Evolutionary conservation across 2,329 filamentous ascomycete genomes (phyloP), one percentile per base, ranked within the genome.

Genomic region (Epichloe aotearoae): DNA sequence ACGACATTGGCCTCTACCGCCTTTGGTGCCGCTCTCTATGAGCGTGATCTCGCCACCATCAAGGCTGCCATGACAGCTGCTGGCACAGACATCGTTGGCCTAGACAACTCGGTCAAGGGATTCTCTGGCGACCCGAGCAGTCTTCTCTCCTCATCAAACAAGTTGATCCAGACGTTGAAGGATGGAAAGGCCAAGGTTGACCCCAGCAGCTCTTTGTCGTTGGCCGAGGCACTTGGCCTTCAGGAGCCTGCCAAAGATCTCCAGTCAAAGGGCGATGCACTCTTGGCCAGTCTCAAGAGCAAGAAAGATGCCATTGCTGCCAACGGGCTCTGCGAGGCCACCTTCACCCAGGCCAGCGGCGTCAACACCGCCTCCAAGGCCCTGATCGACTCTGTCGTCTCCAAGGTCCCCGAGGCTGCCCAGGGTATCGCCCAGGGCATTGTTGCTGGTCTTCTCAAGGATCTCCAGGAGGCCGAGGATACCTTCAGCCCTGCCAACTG

Each of bases 371-470:
- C 46, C 3, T 23, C 38, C 38, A 49, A 42, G 38, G 46, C 10
- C n/a, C 8, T 49, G 38, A 49, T 49, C 38, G 12, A 49, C 46
- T 19, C 14, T 37, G 38, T 42, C 23, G 38, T 49, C 26, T 42
- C 38, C 46, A 49, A 49, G 46, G 46, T 49, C 38, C 46, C 46
- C 15, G 15, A 14, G 4, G 7, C 38, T 6, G 46, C 38, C n/a
- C 46, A 49, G 26, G 46, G 46, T 11, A 49, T 49, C 10, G 46
- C 46, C 23, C 26, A 49, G 38, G 38, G 38, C 15, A 49, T 49
- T 11, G 38, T 49, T 42, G 38, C 46, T 14, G 15, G 15, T 12
- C 38, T 49, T 4, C 7, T 42, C 38, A 33, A 49, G 46, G 26
- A 17, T n/a, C 38, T 49, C 4, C 6, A 49, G 15, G 38, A 49